Conservation (phyloP, 1,284 basidiomycete genomes). For the Termitomyces sp. region DNA sequence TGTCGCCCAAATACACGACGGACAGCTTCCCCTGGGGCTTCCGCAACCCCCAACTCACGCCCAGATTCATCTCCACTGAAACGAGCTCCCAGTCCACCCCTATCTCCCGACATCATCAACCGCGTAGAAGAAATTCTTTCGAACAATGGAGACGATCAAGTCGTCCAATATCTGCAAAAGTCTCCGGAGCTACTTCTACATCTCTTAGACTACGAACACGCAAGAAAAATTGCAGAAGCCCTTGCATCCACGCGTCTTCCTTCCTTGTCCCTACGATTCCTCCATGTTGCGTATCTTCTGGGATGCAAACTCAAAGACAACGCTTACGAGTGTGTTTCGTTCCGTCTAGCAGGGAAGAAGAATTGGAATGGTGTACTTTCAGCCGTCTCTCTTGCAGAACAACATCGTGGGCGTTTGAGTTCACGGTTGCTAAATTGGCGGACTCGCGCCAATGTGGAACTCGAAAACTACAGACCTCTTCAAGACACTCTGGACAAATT, state of each 20-base stretch:
- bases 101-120: constrained; percentile 18
- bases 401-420: constrained; percentile 44
- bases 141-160: constrained; percentile 18
- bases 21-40: constrained; percentile 2
- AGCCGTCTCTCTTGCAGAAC: constrained; percentile 42
- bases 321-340: constrained; percentile 54
- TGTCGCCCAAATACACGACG: constrained; percentile 11
- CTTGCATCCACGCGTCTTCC: constrained; percentile 40
- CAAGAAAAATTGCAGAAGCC: constrained; percentile 38
- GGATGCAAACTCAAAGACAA: constrained; percentile 47
- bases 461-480: constrained; percentile 42
- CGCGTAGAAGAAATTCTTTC: constrained; percentile 21
- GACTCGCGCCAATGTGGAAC: constrained; percentile 52
- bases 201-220: constrained; percentile 35
- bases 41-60: neutral
- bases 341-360: constrained; percentile 39
- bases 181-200: constrained; percentile 26
- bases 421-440: constrained; percentile 65
- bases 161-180: constrained; percentile 24
- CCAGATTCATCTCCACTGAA: neutral
- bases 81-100: neutral
- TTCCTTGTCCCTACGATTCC: constrained; percentile 36
- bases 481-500: constrained; percentile 47
- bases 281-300: constrained; percentile 44
- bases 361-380: constrained; percentile 49